phyloP scores from a whole-genome alignment of 306 rosid genomes.

The Glycyrrhiza uralensis region DNA sequence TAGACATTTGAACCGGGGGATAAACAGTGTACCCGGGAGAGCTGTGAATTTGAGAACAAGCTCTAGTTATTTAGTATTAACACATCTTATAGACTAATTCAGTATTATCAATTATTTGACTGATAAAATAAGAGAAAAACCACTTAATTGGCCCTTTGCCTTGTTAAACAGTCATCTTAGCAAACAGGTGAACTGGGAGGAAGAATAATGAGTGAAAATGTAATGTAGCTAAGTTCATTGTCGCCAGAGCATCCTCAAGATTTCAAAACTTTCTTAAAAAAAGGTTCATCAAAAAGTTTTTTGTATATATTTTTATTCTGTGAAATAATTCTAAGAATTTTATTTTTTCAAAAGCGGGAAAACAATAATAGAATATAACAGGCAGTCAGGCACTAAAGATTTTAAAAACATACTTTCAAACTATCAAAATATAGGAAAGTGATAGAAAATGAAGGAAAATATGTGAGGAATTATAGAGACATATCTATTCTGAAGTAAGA shows the following conservation, averaged over 20 bases:
- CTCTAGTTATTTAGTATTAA: background rate
- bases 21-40: constrained; percentile 55
- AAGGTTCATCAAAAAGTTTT: background rate
- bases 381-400: background rate
- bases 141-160: background rate
- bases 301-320: background rate
- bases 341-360: background rate
- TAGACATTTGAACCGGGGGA: constrained; percentile 48
- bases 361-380: background rate
- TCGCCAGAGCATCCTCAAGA: background rate
- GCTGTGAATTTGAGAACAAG: constrained; percentile 38
- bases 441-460: background rate
- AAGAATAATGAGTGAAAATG: background rate
- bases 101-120: constrained; percentile 7
- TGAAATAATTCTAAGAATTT: background rate
- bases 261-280: background rate
- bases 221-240: background rate
- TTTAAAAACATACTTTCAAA: background rate
- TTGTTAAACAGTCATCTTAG: background rate
- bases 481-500: background rate
- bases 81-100: background rate
- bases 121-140: background rate
- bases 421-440: background rate
- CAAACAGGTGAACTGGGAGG: background rate
- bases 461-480: background rate